Conservation (phyloP, 208 protist genomes). For the Wallacemonas sp. region DNA sequence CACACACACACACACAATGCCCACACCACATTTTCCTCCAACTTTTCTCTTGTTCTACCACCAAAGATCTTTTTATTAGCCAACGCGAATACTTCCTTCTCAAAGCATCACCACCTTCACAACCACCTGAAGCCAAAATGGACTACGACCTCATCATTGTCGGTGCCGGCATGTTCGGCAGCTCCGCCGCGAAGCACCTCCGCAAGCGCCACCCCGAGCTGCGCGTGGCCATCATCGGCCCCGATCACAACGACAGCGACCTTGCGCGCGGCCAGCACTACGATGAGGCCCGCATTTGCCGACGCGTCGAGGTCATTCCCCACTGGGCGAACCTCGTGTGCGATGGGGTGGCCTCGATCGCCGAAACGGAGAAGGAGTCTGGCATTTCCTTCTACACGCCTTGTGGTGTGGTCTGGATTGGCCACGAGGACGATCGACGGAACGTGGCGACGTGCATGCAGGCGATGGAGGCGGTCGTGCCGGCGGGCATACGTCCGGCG, state of each 20-base stretch:
- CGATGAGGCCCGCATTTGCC: constrained; percentile 32
- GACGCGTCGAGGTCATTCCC: constrained; percentile 20
- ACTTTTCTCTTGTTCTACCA: too few species aligned
- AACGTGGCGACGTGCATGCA: constrained; percentile 13
- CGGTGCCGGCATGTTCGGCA: constrained; percentile 32
- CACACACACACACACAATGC: constrained; percentile 4
- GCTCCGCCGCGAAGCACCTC: constrained; percentile 25
- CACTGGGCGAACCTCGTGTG: constrained; percentile 23
- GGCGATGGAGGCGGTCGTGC: constrained; percentile 11
- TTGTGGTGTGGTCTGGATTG: constrained; percentile 25
- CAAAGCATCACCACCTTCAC: too few species aligned
- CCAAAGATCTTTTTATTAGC: too few species aligned
- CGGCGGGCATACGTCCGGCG: constrained; percentile 2
- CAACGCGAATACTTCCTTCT: too few species aligned
- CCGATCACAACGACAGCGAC: constrained; percentile 15
- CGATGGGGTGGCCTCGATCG: constrained; percentile 18
- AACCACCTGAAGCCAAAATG: background rate
- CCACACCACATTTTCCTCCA: too few species aligned
- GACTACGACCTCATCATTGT: constrained; percentile 30
- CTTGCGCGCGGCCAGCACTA: constrained; percentile 34
- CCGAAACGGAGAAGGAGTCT: constrained; percentile 24
- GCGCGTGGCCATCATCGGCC: constrained; percentile 21
- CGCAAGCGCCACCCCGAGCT: constrained; percentile 18
- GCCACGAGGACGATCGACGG: constrained; percentile 1
- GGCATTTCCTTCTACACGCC: constrained; percentile 25